Conservation (phyloP, 1,284 basidiomycete species). For the Pisolithus thermaeus region DNA sequence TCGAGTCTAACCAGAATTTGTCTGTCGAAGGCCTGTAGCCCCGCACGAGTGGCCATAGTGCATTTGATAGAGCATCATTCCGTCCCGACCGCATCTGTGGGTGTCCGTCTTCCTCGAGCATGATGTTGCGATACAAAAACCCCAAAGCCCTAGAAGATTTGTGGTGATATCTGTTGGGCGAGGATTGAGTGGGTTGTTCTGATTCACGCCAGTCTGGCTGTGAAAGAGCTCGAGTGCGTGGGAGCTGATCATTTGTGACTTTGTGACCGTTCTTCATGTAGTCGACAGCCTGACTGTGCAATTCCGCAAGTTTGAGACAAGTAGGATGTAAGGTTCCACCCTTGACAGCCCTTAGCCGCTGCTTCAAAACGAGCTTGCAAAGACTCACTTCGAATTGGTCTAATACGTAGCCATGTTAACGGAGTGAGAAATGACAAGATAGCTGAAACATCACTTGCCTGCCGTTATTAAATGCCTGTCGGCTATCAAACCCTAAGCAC, state of each 20-base stretch:
- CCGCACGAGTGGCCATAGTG: constrained; percentile 37
- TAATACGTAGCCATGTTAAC: constrained; percentile 16
- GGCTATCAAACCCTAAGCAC: constrained; percentile 53
- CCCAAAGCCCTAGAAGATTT: constrained; percentile 63
- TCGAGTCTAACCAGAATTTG: constrained; percentile 22
- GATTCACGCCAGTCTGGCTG: constrained; percentile 75
- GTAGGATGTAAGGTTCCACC: constrained; percentile 57
- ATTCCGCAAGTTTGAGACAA: constrained; percentile 58
- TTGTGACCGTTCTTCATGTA: constrained; percentile 68
- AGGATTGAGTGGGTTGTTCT: constrained; percentile 44
- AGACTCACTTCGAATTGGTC: constrained; percentile 59
- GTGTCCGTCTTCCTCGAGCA: constrained; percentile 35
- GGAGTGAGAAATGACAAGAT: not conserved
- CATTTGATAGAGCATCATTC: constrained; percentile 44
- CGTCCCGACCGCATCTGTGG: constrained; percentile 21
- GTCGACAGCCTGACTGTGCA: constrained; percentile 67
- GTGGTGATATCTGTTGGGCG: constrained; percentile 64
- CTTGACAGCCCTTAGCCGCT: constrained; percentile 27
- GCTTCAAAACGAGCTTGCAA: constrained; percentile 4
- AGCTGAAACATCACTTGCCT: constrained; percentile 28
- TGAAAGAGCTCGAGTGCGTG: constrained; percentile 47
- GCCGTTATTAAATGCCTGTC: constrained; percentile 69
- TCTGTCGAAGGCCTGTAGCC: constrained; percentile 26
- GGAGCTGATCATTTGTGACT: constrained; percentile 52
- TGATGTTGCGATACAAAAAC: constrained; percentile 57